These are phyloP conservation scores for Flaveria linearis DNA, from an alignment of 129 eudicot genomes.

Conservation along the genomic window DNA sequence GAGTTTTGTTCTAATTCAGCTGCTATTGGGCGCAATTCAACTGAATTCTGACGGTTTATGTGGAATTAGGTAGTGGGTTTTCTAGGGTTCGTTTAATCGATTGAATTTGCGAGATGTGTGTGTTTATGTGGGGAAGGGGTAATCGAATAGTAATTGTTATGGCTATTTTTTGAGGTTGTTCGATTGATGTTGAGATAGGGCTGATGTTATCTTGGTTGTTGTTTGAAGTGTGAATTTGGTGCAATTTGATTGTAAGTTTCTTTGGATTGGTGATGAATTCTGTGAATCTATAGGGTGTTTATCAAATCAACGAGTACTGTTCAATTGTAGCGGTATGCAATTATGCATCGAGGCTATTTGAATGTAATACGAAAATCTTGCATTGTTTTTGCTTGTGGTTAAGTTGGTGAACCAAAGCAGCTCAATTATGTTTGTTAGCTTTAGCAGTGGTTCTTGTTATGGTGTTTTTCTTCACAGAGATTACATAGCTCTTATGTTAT, in stretches of 20 bases:
- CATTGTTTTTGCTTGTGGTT: background rate
- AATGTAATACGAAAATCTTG: background rate
- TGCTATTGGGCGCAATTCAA: background rate
- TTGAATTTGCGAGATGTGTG: background rate
- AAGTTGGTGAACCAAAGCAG: background rate
- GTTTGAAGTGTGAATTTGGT: conserved; percentile 2
- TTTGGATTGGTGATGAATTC: background rate
- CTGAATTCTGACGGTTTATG: conserved; percentile 5
- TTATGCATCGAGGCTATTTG: background rate
- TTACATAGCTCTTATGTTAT: no score
- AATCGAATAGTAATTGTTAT: background rate
- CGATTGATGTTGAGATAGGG: background rate
- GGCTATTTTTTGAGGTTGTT: background rate
- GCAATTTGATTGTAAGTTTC: background rate
- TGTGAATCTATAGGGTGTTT: background rate
- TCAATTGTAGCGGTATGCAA: background rate
- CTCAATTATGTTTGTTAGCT: background rate
- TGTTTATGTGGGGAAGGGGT: no score
- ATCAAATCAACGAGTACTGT: background rate
- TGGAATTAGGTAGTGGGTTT: conserved; percentile 9
- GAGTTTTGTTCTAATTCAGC: background rate
- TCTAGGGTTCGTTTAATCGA: conserved; percentile 22
- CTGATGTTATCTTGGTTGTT: background rate
- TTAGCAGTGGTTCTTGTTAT: background rate
- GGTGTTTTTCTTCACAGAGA: background rate